These are phyloP conservation scores for Dendrobium officinale DNA, from an alignment of 106 monocot genomes.

Conservation along the genomic window DNA sequence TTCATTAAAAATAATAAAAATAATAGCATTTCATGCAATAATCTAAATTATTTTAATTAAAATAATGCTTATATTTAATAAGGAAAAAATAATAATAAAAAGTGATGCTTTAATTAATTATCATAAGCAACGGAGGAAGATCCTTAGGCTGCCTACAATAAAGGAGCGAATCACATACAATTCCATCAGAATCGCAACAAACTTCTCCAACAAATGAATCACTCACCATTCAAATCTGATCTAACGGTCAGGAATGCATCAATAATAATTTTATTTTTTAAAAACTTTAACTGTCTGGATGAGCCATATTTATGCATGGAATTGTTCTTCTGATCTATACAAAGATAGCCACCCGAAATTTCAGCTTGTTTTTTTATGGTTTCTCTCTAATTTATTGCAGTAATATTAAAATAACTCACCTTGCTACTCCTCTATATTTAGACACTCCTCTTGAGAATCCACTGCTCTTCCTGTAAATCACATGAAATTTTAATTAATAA, in stretches of 20 bases:
- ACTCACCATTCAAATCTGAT: neutral
- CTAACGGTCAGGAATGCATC: neutral
- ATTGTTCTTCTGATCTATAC: neutral
- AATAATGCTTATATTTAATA: too few species aligned
- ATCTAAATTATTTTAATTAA: too few species aligned
- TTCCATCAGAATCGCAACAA: neutral
- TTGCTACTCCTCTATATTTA: conserved; percentile 67
- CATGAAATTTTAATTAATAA: neutral
- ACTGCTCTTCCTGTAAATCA: conserved; percentile 41
- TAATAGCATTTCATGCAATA: neutral
- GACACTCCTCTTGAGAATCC: conserved; percentile 74
- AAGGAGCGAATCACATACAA: too few species aligned
- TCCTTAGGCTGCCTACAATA: too few species aligned
- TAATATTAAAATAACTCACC: conserved; percentile 16
- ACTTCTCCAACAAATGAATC: neutral
- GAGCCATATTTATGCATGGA: neutral
- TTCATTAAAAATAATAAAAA: neutral
- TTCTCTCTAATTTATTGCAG: neutral
- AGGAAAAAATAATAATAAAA: too few species aligned
- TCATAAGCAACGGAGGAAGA: too few species aligned
- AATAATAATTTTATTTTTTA: neutral
- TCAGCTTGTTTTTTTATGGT: neutral
- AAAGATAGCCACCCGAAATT: too few species aligned
- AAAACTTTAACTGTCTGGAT: too few species aligned
- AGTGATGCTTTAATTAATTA: too few species aligned